Evolutionary conservation across 202 grass and related monocot genomes (phyloP).

Genomic region (Carex arenaria): DNA sequence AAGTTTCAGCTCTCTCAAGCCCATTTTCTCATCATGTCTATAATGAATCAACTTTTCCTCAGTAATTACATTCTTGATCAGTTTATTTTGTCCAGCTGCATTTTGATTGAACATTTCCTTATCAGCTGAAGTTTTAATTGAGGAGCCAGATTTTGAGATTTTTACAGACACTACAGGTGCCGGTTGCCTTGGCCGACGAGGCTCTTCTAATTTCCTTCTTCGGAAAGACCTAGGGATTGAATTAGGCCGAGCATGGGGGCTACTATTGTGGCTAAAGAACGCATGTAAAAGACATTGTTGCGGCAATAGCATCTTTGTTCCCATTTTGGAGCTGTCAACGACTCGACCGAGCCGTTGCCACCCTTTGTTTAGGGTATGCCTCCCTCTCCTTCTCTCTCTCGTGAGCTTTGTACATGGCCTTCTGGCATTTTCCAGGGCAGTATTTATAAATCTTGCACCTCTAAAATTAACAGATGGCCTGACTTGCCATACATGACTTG

Average conservation of each 20-base stretch:
- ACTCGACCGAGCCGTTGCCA: constrained; percentile 14
- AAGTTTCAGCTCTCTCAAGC: constrained; percentile 6
- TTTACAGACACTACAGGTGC: constrained; percentile 2
- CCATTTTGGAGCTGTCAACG: constrained; percentile 15
- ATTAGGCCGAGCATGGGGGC: neutral
- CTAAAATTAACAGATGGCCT: constrained; percentile 16
- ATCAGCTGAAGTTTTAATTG: neutral
- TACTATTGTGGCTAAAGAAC: neutral
- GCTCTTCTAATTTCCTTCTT: constrained; percentile 16
- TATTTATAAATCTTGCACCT: constrained; percentile 8
- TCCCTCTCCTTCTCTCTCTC: neutral
- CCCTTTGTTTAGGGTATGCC: neutral
- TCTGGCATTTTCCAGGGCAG: neutral
- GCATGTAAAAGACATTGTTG: constrained; percentile 17
- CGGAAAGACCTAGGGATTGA: constrained; percentile 12
- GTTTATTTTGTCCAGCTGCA: neutral
- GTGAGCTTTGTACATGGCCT: neutral
- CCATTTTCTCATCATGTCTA: neutral
- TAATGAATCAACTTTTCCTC: neutral
- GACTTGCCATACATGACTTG: neutral
- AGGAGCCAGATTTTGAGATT: constrained; percentile 20
- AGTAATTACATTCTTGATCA: neutral
- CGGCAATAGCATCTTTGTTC: constrained; percentile 14
- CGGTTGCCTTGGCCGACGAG: neutral
- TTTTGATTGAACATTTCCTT: neutral